Conservation (phyloP, 129 eudicot species). For the Pulicaria dysenterica region DNA sequence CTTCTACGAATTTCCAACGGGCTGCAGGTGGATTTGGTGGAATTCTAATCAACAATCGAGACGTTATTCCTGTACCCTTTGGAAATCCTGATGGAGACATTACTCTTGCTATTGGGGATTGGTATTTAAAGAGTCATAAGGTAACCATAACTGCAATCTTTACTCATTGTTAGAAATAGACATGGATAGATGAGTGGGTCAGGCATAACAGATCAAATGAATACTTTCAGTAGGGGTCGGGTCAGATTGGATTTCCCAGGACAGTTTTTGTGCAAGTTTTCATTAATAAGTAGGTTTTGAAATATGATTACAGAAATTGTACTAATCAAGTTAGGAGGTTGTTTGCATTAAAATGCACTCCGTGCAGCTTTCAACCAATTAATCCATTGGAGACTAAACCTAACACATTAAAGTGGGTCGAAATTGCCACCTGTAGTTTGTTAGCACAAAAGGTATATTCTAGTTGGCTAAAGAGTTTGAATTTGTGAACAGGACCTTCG, state of each 20-base stretch:
- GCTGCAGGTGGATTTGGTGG: slow-evolving; percentile 98
- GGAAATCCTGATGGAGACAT: slow-evolving; percentile 93
- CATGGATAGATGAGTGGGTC: background rate
- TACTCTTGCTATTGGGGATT: slow-evolving; percentile 79
- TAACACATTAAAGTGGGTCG: background rate
- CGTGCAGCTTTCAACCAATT: background rate
- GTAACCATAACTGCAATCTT: slow-evolving; percentile 38
- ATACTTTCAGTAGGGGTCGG: background rate
- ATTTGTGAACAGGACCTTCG: slow-evolving; percentile 70
- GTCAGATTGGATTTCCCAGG: background rate
- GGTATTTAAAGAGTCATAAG: slow-evolving; percentile 90
- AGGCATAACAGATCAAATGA: background rate
- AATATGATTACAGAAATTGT: background rate
- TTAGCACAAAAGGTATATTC: background rate
- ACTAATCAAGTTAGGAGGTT: background rate
- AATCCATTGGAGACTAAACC: background rate
- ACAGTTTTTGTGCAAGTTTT: background rate
- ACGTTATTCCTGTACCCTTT: slow-evolving; percentile 87
- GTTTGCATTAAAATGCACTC: background rate
- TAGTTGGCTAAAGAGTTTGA: slow-evolving; percentile 31
- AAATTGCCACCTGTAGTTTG: slow-evolving; percentile 6
- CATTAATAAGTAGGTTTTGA: background rate
- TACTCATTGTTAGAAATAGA: background rate
- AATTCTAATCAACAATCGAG: slow-evolving; percentile 81
- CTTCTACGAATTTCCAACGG: slow-evolving; percentile 81